Evolutionary conservation across 2,329 filamentous ascomycete species (phyloP).

Genomic region (Phaeophleospora eucalypticola): DNA sequence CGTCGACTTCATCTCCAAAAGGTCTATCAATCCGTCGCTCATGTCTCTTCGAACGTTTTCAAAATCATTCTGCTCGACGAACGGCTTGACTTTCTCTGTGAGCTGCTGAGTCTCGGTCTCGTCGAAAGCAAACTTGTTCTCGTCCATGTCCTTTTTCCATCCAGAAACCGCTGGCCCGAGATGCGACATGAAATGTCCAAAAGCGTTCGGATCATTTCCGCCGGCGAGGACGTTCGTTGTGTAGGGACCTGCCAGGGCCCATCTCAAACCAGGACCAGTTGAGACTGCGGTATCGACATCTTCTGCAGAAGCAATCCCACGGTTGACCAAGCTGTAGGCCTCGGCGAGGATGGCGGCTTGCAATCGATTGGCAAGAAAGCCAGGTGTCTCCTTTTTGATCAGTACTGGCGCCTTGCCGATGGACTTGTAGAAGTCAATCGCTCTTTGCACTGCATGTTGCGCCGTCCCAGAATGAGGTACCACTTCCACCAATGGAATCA

Average conservation of each 20-base stretch:
- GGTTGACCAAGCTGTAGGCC: conserved; percentile 34
- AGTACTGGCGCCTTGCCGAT: conserved; percentile 42
- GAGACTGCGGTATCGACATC: conserved; percentile 27
- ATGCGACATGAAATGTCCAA: conserved; percentile 14
- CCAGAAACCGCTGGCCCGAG: conserved; percentile 13
- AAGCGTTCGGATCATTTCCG: conserved; percentile 8
- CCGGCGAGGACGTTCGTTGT: conserved; percentile 25
- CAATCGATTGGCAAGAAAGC: conserved; percentile 45
- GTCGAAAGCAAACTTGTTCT: conserved; percentile 10
- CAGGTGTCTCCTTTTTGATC: conserved; percentile 40
- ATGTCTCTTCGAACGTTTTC: conserved; percentile 9
- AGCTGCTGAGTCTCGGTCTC: conserved; percentile 7
- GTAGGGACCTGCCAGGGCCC: conserved; percentile 24
- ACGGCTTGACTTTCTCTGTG: conserved; percentile 10
- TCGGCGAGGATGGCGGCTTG: conserved; percentile 40
- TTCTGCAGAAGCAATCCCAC: conserved; percentile 31
- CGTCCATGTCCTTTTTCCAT: conserved; percentile 18
- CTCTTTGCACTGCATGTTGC: conserved; percentile 19
- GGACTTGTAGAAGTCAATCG: conserved; percentile 38
- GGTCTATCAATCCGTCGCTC: conserved; percentile 15
- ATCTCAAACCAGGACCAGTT: conserved; percentile 18
- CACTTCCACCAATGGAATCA: conserved; percentile 47
- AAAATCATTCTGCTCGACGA: conserved; percentile 5
- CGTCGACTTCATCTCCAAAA: conserved; percentile 14
- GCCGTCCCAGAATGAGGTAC: conserved; percentile 37